These are phyloP conservation scores for Ustilago xerochloae DNA, from an alignment of 1,284 basidiomycete species.

Conservation along the genomic window DNA sequence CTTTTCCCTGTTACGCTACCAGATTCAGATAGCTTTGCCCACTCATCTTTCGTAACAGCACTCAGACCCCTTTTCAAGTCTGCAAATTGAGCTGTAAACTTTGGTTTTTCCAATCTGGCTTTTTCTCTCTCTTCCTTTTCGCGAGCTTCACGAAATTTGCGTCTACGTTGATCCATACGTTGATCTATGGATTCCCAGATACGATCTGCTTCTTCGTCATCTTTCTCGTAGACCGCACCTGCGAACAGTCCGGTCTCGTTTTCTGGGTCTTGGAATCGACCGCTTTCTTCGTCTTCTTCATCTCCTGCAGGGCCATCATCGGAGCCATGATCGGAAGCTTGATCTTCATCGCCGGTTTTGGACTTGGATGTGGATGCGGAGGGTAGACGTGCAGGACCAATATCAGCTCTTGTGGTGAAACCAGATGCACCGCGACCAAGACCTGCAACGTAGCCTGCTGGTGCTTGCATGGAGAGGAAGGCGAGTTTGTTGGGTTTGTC, in stretches of 20 bases:
- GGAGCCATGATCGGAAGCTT: conserved; percentile 2
- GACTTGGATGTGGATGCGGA: conserved; percentile 66
- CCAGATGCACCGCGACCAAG: conserved; percentile 78
- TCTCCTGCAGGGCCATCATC: conserved; percentile 36
- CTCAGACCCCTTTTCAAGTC: conserved; percentile 91
- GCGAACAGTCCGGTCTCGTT: conserved; percentile 97
- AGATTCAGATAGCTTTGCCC: conserved; percentile 94
- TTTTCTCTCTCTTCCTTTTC: conserved; percentile 79
- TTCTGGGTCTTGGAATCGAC: conserved; percentile 93
- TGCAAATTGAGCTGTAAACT: conserved; percentile 91
- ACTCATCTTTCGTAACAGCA: conserved; percentile 87
- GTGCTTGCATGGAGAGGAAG: conserved; percentile 63
- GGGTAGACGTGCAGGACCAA: conserved; percentile 93
- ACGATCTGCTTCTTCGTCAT: conserved; percentile 95
- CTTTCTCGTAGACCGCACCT: conserved; percentile 93
- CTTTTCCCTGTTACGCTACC: conserved; percentile 94
- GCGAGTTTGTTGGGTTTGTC: conserved; percentile 61
- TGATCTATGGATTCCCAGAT: conserved; percentile 92
- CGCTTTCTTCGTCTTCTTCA: conserved; percentile 84
- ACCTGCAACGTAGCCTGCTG: conserved; percentile 66
- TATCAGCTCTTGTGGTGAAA: conserved; percentile 98
- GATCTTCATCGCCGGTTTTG: conserved; percentile 5
- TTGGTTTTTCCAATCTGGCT: conserved; percentile 82
- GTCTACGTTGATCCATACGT: conserved; percentile 86
- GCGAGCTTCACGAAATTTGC: conserved; percentile 82